phyloP scores from a whole-genome alignment of 805 yeast genomes.

The Kazachstania bromeliacearum region DNA sequence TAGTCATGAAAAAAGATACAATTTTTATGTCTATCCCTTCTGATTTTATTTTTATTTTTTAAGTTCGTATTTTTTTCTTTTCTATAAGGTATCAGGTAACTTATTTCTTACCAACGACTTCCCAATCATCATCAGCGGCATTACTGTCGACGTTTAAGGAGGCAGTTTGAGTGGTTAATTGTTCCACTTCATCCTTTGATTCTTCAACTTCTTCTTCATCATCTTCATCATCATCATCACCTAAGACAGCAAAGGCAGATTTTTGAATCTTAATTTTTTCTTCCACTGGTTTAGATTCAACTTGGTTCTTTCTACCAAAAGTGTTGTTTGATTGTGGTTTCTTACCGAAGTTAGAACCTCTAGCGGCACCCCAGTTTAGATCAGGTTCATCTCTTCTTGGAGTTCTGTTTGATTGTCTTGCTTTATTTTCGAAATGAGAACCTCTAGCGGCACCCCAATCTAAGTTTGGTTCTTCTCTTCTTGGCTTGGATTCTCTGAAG shows the following conservation, averaged over 20 bases:
- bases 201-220: conserved; percentile 29
- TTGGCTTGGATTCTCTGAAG: conserved; percentile 26
- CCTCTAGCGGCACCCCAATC: conserved; percentile 48
- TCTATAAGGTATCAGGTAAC: no score
- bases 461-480: conserved; percentile 35
- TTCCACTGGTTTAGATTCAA: conserved; percentile 20
- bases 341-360: conserved; percentile 31
- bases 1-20: no score
- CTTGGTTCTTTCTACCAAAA: conserved; percentile 4
- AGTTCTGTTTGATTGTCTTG: conserved; percentile 22
- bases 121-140: conserved; percentile 38
- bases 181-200: conserved; percentile 12
- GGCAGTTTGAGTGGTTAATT: conserved; percentile 33
- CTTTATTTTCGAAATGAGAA: conserved; percentile 29
- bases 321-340: conserved; percentile 23
- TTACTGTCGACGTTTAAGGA: conserved; percentile 31
- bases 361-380: conserved; percentile 27
- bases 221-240: conserved; percentile 44
- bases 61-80: no score
- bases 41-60: no score
- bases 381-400: conserved; percentile 28
- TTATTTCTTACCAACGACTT: conserved; percentile 37
- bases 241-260: conserved; percentile 43
- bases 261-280: conserved; percentile 32
- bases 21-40: no score